Conservation (phyloP, 2,329 filamentous ascomycete species). For the Talaromyces sp. region DNA sequence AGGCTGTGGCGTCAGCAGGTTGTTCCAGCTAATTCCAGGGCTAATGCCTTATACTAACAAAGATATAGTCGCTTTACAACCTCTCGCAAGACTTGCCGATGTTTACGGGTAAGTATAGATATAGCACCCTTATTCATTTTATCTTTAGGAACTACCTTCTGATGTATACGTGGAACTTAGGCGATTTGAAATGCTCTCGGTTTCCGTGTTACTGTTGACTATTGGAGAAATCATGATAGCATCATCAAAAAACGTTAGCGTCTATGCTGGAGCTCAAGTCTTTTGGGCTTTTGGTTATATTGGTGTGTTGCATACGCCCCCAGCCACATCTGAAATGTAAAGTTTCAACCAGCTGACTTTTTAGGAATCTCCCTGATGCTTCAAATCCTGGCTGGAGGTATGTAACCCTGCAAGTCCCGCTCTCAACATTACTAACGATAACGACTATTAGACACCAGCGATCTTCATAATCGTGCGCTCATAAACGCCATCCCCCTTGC, state of each 20-base stretch:
- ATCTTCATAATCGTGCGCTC: constrained; percentile 5
- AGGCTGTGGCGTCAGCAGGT: constrained; percentile 4
- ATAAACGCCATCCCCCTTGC: constrained; percentile 4
- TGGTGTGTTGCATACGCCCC: neutral
- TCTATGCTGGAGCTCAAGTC: constrained; percentile 6
- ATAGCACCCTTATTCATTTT: neutral
- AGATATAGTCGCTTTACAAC: constrained; percentile 3
- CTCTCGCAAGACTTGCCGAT: constrained; percentile 7
- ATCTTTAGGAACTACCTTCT: neutral
- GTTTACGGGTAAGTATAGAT: constrained; percentile 6
- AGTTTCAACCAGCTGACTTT: neutral
- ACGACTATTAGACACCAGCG: constrained; percentile 1
- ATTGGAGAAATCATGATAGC: constrained; percentile 8
- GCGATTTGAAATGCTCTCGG: constrained; percentile 5
- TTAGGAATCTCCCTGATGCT: constrained; percentile 7
- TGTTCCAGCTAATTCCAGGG: neutral
- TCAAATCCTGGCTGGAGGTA: constrained; percentile 6
- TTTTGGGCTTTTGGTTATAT: constrained; percentile 7
- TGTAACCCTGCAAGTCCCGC: neutral
- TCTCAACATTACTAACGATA: neutral
- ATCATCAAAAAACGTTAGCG: neutral
- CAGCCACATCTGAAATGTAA: neutral
- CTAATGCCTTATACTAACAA: neutral
- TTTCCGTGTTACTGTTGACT: constrained; percentile 4
- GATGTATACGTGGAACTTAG: neutral